phyloP scores from a whole-genome alignment of 208 protist genomes.

The Herpetomonas tarakana region DNA sequence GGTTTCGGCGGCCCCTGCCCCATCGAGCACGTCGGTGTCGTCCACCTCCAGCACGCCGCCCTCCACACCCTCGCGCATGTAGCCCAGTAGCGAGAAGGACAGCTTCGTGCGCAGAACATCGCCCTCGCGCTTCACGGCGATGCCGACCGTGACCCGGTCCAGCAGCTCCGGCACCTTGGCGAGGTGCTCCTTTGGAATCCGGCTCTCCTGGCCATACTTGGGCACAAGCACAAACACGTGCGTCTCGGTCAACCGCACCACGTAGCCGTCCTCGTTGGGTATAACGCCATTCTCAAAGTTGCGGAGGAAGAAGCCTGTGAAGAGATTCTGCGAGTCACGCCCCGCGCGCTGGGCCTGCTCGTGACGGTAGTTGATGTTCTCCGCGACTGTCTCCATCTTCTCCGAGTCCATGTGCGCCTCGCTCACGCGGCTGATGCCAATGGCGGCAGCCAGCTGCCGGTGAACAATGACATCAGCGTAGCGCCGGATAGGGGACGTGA shows the following conservation, averaged over 20 bases:
- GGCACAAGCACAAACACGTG: constrained; percentile 87
- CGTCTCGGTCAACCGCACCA: constrained; percentile 75
- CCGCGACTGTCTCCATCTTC: constrained; percentile 69
- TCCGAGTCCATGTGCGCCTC: constrained; percentile 61
- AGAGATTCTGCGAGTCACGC: constrained; percentile 89
- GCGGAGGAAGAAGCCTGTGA: constrained; percentile 89
- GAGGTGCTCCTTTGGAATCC: constrained; percentile 72
- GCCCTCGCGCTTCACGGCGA: constrained; percentile 64
- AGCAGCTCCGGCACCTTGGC: constrained; percentile 61
- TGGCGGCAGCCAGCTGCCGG: constrained; percentile 82
- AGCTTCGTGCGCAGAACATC: constrained; percentile 81
- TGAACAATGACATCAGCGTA: constrained; percentile 95
- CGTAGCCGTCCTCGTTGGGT: constrained; percentile 81
- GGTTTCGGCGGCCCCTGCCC: too few species aligned
- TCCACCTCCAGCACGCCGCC: constrained; percentile 36
- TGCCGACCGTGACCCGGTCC: constrained; percentile 74
- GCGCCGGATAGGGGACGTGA: constrained; percentile 95
- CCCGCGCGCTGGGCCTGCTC: constrained; percentile 90
- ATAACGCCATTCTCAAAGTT: constrained; percentile 72
- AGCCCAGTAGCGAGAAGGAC: constrained; percentile 53
- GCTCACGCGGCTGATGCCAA: constrained; percentile 60
- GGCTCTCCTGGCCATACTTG: constrained; percentile 88
- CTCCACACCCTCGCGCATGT: constrained; percentile 30
- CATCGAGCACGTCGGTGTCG: constrained; percentile 32
- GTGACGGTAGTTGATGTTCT: constrained; percentile 92